These are phyloP conservation scores for Podaxis sp. DNA, from an alignment of 768 basidiomycete species.

Conservation along the genomic window DNA sequence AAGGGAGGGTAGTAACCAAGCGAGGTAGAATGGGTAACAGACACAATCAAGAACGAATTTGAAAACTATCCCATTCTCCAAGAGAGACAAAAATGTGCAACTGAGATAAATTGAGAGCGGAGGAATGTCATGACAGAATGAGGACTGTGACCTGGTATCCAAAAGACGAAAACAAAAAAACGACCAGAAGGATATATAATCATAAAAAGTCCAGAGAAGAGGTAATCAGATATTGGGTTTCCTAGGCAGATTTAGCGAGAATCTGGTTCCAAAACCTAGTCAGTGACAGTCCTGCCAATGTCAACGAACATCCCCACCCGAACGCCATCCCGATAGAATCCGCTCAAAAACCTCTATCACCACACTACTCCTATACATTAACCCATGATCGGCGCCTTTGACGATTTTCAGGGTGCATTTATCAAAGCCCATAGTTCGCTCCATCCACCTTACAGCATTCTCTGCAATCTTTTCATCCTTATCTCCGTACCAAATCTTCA, in stretches of 20 bases:
- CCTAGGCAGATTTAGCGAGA: neutral
- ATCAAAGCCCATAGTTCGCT: constrained; percentile 74
- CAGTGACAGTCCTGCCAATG: neutral
- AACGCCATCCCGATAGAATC: constrained; percentile 56
- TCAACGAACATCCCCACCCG: constrained; percentile 19
- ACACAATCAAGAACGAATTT: constrained; percentile 20
- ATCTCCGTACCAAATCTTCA: constrained; percentile 92
- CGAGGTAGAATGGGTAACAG: constrained; percentile 11
- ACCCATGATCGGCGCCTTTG: constrained; percentile 84
- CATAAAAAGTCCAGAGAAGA: constrained; percentile 5
- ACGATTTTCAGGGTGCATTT: constrained; percentile 80
- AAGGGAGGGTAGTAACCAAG: neutral
- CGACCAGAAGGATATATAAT: neutral
- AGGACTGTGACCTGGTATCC: constrained; percentile 5
- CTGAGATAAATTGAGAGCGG: constrained; percentile 14
- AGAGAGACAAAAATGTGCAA: constrained; percentile 13
- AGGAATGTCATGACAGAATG: neutral
- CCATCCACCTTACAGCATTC: constrained; percentile 91
- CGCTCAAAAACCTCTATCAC: constrained; percentile 84
- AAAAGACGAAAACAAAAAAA: neutral
- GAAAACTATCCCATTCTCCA: constrained; percentile 10
- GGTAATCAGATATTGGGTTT: neutral
- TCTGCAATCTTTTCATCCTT: constrained; percentile 93
- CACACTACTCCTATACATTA: constrained; percentile 90
- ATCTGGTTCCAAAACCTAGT: constrained; percentile 1